Conservation (phyloP, 2,329 filamentous ascomycete genomes). For the Botryotinia narcissicola region DNA sequence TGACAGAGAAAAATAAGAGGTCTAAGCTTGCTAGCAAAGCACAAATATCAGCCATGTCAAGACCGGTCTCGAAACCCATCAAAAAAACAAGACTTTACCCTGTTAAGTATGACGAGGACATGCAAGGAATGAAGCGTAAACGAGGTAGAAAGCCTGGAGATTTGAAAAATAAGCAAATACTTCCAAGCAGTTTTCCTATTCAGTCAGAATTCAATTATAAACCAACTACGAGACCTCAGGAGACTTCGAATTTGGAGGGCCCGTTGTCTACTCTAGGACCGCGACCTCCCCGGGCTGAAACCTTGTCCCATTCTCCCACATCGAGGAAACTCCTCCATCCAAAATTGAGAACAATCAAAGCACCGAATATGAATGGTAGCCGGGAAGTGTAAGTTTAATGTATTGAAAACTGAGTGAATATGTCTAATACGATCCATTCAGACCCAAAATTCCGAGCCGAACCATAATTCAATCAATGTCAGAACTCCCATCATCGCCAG, state of each 20-base stretch:
- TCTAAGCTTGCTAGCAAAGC: conserved; percentile 11
- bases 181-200: neutral
- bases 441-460: neutral
- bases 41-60: neutral
- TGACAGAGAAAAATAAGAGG: conserved; percentile 6
- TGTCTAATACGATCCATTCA: neutral
- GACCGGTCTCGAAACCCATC: conserved; percentile 14
- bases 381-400: neutral
- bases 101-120: conserved; percentile 27
- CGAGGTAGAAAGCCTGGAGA: conserved; percentile 18
- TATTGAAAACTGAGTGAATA: neutral
- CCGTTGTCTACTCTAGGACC: neutral
- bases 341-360: neutral
- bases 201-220: neutral
- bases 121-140: conserved; percentile 25
- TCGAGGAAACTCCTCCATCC: neutral
- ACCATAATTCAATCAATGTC: neutral
- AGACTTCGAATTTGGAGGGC: neutral
- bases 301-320: neutral
- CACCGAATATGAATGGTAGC: neutral
- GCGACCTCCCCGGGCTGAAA: neutral
- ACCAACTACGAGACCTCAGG: neutral
- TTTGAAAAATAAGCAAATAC: neutral
- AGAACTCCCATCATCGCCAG: conserved; percentile 10
- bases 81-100: conserved; percentile 29